phyloP scores from a whole-genome alignment of 2,329 filamentous ascomycete genomes.

The Westerdykella sp. region DNA sequence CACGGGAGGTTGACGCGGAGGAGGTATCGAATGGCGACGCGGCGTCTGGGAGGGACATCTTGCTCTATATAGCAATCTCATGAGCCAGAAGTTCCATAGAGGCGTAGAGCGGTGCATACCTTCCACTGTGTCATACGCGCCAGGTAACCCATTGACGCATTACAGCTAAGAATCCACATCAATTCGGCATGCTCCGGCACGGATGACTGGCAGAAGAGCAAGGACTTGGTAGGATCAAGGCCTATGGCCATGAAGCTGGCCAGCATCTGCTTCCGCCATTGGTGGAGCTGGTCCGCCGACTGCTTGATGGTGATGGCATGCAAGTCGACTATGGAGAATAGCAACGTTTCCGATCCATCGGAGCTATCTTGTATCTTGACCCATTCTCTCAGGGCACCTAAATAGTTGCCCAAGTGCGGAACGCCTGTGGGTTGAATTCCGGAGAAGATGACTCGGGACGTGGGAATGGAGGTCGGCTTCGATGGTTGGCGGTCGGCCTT shows the following conservation, averaged over 20 bases:
- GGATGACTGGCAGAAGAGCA: constrained; percentile 75
- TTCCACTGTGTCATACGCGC: constrained; percentile 99
- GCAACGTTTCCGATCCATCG: constrained; percentile 52
- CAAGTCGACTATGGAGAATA: constrained; percentile 87
- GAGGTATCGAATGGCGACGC: constrained; percentile 50
- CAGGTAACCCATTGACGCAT: constrained; percentile 87
- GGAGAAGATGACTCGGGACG: constrained; percentile 62
- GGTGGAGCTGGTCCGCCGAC: constrained; percentile 53
- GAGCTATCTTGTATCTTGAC: constrained; percentile 66
- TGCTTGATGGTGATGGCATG: constrained; percentile 80
- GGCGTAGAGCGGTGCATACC: constrained; percentile 43
- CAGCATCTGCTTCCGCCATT: constrained; percentile 66
- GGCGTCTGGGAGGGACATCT: constrained; percentile 59
- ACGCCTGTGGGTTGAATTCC: constrained; percentile 95
- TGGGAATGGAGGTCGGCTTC: neutral
- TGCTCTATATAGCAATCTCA: constrained; percentile 44
- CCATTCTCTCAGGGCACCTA: constrained; percentile 86
- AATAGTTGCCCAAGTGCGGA: constrained; percentile 91
- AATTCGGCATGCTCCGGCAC: constrained; percentile 78
- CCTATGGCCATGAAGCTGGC: constrained; percentile 80
- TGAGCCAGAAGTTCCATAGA: neutral
- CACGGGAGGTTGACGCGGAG: constrained; percentile 46
- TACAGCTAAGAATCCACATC: constrained; percentile 95
- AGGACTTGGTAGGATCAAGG: constrained; percentile 67
- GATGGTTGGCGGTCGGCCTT: too few species aligned